phyloP scores from a whole-genome alignment of 2,329 filamentous ascomycete species.

The Coniochaeta sp. region DNA sequence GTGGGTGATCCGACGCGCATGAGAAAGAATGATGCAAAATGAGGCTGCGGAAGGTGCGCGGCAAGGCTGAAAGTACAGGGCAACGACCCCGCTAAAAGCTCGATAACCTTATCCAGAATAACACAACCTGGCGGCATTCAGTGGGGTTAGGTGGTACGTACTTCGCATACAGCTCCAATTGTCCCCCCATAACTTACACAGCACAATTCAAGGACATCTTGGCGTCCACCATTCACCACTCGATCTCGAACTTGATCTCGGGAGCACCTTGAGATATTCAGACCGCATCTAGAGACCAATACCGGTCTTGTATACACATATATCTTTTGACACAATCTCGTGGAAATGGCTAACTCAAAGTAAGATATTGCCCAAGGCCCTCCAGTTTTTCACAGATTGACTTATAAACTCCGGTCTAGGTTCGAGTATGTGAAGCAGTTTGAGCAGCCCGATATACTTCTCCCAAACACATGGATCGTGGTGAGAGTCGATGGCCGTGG shows the following conservation, averaged over 20 bases:
- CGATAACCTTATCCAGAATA: too few species aligned
- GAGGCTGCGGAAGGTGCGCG: constrained; percentile 1
- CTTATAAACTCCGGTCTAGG: constrained; percentile 35
- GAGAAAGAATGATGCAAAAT: background rate
- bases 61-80: constrained; percentile 10
- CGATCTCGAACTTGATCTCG: background rate
- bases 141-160: background rate
- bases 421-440: constrained; percentile 93
- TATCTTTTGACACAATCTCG: background rate
- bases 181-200: too few species aligned
- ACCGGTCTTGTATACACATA: too few species aligned
- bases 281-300: background rate
- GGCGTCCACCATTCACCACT: background rate
- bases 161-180: too few species aligned
- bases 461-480: constrained; percentile 93
- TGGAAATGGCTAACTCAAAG: constrained; percentile 49
- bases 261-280: background rate
- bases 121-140: background rate
- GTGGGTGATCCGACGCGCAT: background rate
- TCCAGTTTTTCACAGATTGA: background rate
- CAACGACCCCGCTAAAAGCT: background rate
- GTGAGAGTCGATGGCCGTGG: constrained; percentile 89
- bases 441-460: constrained; percentile 71
- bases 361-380: constrained; percentile 16
- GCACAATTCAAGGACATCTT: too few species aligned